Base-by-base conservation (phyloP, 352 stramenopile species). In the Globisporangium middletonii region DNA sequence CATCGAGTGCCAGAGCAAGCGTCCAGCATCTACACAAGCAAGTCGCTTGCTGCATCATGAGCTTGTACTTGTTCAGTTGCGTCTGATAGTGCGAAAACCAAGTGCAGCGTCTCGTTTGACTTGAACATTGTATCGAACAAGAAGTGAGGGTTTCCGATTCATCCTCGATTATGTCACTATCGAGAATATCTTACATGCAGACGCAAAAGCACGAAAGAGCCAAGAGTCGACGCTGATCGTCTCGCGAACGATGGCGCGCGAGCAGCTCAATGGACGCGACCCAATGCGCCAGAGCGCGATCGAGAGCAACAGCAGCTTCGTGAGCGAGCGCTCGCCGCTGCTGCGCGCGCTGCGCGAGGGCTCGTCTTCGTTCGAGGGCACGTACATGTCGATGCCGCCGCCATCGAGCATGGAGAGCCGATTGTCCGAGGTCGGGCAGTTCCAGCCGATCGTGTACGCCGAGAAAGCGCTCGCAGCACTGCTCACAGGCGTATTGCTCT, bases 361-460 rank as follows among this genome's bases (percentile, higher is more conserved):
- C 16, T 81, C 77, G 30, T 70, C 71, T 23, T 85, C 79, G 27
- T 84, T 75, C 48, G 83, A 91, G 55, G 77, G 72, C 50, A 66
- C 75, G 53, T 93, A 93, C 71, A 88, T 88, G 76, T 80, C 83
- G 28, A 80, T 93, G 61, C 71, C 79, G 4, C 45, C 56, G 23
- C 63, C 73, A 18, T 49, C 43, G 18, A 52, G 67, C 52, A 48
- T 54, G 41, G 57, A 53, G 15, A 58, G 46, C 11, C 60, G 65
- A 0, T 45, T 71, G 41, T 75, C 69, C 44, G 65, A 77, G 44
- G 59, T 35, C 5, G 69, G 63, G 18, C 68, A 83, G 59, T 93
- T 93, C 69, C 80, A 86, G 56, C 83, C 83, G 19, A 81, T 94
- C 37, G 62, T 88, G 44, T 94, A 75, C 57, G 83, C 83, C 1